phyloP scores from a whole-genome alignment of 805 yeast species.

The Wickerhamomyces queroliae region DNA sequence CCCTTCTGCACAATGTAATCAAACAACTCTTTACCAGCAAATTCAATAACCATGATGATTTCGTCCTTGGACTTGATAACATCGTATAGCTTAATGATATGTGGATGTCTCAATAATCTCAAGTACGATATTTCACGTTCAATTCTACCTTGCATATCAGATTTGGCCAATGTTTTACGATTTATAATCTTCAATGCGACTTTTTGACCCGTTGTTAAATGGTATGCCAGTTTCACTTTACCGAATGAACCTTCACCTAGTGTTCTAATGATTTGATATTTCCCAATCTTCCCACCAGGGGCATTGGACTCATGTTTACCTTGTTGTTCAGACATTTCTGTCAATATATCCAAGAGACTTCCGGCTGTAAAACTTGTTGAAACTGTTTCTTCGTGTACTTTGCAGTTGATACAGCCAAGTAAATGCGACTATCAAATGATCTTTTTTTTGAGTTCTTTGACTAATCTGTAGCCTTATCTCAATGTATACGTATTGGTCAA shows the following conservation, averaged over 20 bases:
- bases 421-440: no score
- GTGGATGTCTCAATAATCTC: constrained; percentile 87
- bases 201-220: constrained; percentile 82
- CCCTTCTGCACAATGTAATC: constrained; percentile 95
- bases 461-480: no score
- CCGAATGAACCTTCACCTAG: constrained; percentile 97
- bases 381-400: no score
- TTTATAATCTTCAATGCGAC: constrained; percentile 93
- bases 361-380: no score
- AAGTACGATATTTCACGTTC: constrained; percentile 92
- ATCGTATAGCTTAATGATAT: constrained; percentile 90
- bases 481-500: no score
- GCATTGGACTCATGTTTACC: constrained; percentile 20
- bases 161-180: constrained; percentile 84
- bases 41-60: constrained; percentile 95
- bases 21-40: constrained; percentile 92
- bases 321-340: constrained; percentile 18
- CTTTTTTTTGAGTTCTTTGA: no score
- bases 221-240: constrained; percentile 88
- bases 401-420: no score
- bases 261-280: constrained; percentile 88
- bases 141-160: constrained; percentile 95
- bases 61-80: constrained; percentile 94
- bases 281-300: constrained; percentile 61
- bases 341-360: neutral